These are phyloP conservation scores for Trichosporon faecale DNA, from an alignment of 1,284 basidiomycete genomes.

Conservation along the genomic window DNA sequence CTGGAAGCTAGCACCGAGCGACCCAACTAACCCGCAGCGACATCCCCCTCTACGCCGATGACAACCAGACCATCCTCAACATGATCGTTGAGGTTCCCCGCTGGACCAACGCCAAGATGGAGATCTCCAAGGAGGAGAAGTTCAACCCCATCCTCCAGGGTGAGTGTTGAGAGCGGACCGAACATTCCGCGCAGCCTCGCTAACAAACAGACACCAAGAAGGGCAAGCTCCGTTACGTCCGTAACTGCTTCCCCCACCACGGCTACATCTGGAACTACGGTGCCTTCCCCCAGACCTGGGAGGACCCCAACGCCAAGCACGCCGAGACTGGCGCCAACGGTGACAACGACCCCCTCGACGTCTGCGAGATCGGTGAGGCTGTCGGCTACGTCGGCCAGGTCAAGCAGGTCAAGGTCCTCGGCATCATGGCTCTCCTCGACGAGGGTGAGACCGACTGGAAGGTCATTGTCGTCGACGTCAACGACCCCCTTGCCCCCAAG, in stretches of 20 bases:
- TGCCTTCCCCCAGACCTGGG: constrained; percentile 98
- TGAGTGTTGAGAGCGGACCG: constrained; percentile 22
- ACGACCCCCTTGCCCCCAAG: constrained; percentile 92
- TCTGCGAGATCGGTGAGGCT: constrained; percentile 99
- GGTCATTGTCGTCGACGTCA: constrained; percentile 94
- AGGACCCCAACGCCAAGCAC: constrained; percentile 83
- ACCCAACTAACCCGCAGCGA: constrained; percentile 68
- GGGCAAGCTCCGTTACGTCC: constrained; percentile 92
- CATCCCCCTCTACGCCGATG: constrained; percentile 92
- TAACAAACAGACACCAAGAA: constrained; percentile 51
- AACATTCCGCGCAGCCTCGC: neutral
- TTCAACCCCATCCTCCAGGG: constrained; percentile 99
- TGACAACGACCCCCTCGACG: constrained; percentile 99
- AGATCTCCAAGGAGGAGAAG: constrained; percentile 93
- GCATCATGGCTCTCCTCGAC: constrained; percentile 98
- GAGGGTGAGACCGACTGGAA: constrained; percentile 99
- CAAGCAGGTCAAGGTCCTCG: constrained; percentile 99
- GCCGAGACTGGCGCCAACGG: constrained; percentile 98
- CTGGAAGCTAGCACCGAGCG: neutral
- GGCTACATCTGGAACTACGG: constrained; percentile 90
- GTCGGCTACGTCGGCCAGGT: constrained; percentile 96
- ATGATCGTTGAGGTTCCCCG: constrained; percentile 97
- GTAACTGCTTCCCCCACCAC: constrained; percentile 99
- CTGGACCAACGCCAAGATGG: constrained; percentile 99
- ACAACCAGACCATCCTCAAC: constrained; percentile 89